Evolutionary conservation across 148 eudicot species (phyloP).

Genomic region (Silene latifolia): DNA sequence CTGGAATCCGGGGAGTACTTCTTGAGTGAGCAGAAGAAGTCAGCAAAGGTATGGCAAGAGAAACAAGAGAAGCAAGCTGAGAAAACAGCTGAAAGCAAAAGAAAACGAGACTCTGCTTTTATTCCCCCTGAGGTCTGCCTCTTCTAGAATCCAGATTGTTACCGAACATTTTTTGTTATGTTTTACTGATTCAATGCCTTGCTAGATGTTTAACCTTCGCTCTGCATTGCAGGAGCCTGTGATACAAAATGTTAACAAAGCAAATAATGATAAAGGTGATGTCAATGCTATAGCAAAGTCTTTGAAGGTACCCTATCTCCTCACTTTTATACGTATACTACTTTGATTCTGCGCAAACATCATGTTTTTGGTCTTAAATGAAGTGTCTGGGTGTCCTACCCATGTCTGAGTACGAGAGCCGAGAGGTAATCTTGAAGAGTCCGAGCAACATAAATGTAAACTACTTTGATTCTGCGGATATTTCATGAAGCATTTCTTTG

Average conservation of each 20-base stretch:
- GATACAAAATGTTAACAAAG: slow-evolving; percentile 25
- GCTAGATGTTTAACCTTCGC: too few species aligned
- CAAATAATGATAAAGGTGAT: slow-evolving; percentile 37
- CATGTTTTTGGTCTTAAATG: too few species aligned
- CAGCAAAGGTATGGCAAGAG: slow-evolving; percentile 80
- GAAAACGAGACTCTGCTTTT: slow-evolving; percentile 66
- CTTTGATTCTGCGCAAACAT: neutral
- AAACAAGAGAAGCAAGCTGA: slow-evolving; percentile 75
- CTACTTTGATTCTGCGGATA: neutral
- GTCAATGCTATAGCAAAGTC: slow-evolving; percentile 52
- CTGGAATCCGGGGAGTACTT: slow-evolving; percentile 91
- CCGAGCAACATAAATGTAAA: too few species aligned
- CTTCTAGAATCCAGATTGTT: neutral
- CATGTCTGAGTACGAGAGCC: too few species aligned
- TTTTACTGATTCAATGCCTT: too few species aligned
- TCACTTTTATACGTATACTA: neutral
- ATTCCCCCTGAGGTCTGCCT: slow-evolving; percentile 76
- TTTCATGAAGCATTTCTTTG: neutral
- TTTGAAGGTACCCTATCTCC: slow-evolving; percentile 52
- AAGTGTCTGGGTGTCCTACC: too few species aligned
- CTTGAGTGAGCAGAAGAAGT: slow-evolving; percentile 70
- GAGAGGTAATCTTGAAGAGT: too few species aligned
- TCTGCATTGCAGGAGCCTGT: slow-evolving; percentile 40
- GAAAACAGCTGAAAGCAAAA: slow-evolving; percentile 72
- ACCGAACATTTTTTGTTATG: too few species aligned